A percentile compares a stretch with the other conserved stretches of the same genome.
Conservation (phyloP, 2,329 filamentous ascomycete genomes). For the Penicillium sp. region DNA sequence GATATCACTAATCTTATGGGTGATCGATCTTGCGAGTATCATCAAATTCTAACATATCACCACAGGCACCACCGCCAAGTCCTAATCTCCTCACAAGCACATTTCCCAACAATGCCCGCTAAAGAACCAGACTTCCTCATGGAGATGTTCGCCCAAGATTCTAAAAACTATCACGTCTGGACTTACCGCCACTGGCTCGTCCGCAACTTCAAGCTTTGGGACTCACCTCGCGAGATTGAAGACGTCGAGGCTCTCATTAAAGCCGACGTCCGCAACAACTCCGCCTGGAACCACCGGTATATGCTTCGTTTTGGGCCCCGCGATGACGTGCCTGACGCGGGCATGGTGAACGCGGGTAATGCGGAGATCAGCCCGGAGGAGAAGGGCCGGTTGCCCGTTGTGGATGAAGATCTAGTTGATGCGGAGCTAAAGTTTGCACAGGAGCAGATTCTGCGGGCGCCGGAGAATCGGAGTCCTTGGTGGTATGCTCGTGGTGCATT, state of each 20-base stretch:
- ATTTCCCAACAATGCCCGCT: slow-evolving; percentile 60
- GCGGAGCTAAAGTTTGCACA: slow-evolving; percentile 76
- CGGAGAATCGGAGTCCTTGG: slow-evolving; percentile 94
- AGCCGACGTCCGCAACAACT: slow-evolving; percentile 90
- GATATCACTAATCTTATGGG: background rate
- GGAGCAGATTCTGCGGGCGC: slow-evolving; percentile 73
- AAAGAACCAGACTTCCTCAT: slow-evolving; percentile 76
- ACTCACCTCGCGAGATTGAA: slow-evolving; percentile 64
- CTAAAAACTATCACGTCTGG: slow-evolving; percentile 99
- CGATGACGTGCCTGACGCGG: slow-evolving; percentile 42
- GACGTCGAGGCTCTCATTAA: slow-evolving; percentile 74
- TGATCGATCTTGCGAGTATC: background rate
- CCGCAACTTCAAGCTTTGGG: slow-evolving; percentile 63
- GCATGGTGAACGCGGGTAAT: slow-evolving; percentile 38
- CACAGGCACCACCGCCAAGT: slow-evolving; percentile 62
- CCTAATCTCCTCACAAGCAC: slow-evolving; percentile 52
- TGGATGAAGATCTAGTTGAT: slow-evolving; percentile 68
- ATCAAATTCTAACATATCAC: slow-evolving; percentile 3
- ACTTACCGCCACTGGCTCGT: slow-evolving; percentile 84
- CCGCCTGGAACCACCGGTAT: slow-evolving; percentile 96
- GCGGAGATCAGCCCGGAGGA: slow-evolving; percentile 20
- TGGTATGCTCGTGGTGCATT: slow-evolving; percentile 83
- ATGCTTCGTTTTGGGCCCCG: slow-evolving; percentile 80
- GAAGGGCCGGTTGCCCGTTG: slow-evolving; percentile 43
- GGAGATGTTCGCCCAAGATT: slow-evolving; percentile 79